Base-by-base conservation (phyloP, 106 monocot species). In the Allium fistulosum region DNA sequence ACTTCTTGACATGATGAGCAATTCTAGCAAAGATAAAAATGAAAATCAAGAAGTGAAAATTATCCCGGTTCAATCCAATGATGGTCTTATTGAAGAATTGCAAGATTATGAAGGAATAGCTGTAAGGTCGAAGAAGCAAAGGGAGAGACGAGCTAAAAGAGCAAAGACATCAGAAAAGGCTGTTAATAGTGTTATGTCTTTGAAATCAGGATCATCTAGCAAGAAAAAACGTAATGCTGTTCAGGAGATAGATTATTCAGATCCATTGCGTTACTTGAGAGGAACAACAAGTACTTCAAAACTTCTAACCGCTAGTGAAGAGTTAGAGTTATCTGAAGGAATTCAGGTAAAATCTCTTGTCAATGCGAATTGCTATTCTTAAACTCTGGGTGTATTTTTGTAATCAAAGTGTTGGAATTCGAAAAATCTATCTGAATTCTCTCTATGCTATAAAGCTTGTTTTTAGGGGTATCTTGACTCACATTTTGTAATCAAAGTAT, bases 231-330 rank as follows among this genome's bases (percentile, higher is more conserved):
- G 81, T 8, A 50, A 78, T 66, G 6, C 79, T 48, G 18, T 81
- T 17, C 84, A 79, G 52, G 87, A 81, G 53, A 58, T 87, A 53
- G 92, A 86, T 79, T 88, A 79, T 75, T 84, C 82, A 16, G 92
- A 84, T 70, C 97, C 92, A 6, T 75, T 97, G 65, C 86, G 78
- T 46, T 84, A 86, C 48, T 82, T 87, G 57, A 84, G 80, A 66
- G 79, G 72, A 37, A 97, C 80, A 37, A 77, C 89, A 50, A 83
- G 69, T 59, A 68, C 82, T 48, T 80, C 85, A 46, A 86, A 78
- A 77, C 86, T 86, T 69, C 82, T 97, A 45, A 97, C 92, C 17
- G 78, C 88, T 65, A 16, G 63, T 53, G 88, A 97, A 84, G 97
- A 97, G 75, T 65, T 80, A 45, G 80, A 92, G 58, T 66, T 88